Evolutionary conservation across 768 basidiomycete species (phyloP).

Genomic region (Lentinus brumalis): DNA sequence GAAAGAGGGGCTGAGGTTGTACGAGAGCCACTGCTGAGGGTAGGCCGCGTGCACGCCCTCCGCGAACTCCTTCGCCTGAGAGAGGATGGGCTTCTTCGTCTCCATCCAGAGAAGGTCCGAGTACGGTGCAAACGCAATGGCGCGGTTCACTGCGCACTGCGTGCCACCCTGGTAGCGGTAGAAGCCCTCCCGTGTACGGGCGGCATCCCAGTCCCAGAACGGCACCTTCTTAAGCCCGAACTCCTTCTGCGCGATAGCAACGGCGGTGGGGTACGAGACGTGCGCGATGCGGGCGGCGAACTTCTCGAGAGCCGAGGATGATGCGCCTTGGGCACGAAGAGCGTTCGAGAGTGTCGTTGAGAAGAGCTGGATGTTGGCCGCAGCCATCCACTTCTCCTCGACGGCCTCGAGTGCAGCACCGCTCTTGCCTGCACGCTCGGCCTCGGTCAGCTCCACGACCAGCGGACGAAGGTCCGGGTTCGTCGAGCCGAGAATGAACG

Average conservation of each 20-base stretch:
- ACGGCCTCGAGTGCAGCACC: conserved; percentile 83
- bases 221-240: conserved; percentile 75
- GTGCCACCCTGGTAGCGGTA: conserved; percentile 98
- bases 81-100: conserved; percentile 91
- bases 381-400: conserved; percentile 83
- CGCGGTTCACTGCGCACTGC: conserved; percentile 89
- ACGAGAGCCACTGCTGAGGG: conserved; percentile 94
- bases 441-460: conserved; percentile 79
- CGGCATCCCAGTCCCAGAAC: conserved; percentile 94
- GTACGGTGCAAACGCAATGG: conserved; percentile 91
- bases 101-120: conserved; percentile 96
- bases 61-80: conserved; percentile 92
- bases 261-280: conserved; percentile 68
- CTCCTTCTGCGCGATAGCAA: conserved; percentile 74
- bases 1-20: conserved; percentile 93
- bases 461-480: conserved; percentile 72
- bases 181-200: conserved; percentile 93
- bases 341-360: conserved; percentile 71
- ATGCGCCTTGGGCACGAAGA: conserved; percentile 56
- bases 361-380: conserved; percentile 83
- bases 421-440: conserved; percentile 76
- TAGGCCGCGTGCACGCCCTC: conserved; percentile 79
- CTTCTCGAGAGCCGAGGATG: conserved; percentile 50
- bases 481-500: conserved; percentile 93
- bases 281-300: conserved; percentile 67